Evolutionary conservation across 108 stramenopile genomes (phyloP), one percentile per base, ranked within the genome.

Genomic region (Nannochloropsis oceanica): DNA sequence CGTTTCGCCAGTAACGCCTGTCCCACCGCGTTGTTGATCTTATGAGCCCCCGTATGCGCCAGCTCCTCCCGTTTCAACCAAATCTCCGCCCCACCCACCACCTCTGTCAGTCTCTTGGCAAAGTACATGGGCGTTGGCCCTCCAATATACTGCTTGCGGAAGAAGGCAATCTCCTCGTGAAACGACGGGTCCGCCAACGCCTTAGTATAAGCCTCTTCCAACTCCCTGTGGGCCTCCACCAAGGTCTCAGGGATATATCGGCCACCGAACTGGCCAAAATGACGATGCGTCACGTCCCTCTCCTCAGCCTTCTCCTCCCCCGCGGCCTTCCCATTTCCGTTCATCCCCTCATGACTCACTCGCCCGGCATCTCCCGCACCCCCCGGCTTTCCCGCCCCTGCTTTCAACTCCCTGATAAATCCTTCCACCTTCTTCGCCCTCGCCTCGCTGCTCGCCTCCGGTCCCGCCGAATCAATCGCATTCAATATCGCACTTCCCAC

Each of bases 181-280:
- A 98, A 98, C 12, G 92, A 92, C 11, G 96, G 96, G 89, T 97
- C 96, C 81, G 91, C 86, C 90, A 94, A 94, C 82, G 95, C 92
- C 84, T 90, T 86, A 26, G 91, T 92, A 89, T 98, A 98, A 83
- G 92, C 91, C 87, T 91, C 91, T 86, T 96, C 96, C 83, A 98
- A 93, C 89, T 98, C 95, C 80, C 93, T 91, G 92, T 98, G 97
- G 26, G 98, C 97, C 81, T 94, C 96, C 79, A 94, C 94, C 25
- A 99, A 85, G 8, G 97, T 99, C 87, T 97, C 98, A 42, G 98
- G 97, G 86, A 99, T 97, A 94, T 93, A 99, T 81, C 97, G 95
- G 20, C 98, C 98, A 10, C 98, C 98, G 89, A 97, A 99, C 42
- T 95, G 91, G 25, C 97, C 96, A 84, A 97, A 97, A 85, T 89